A percentile compares a stretch with the other conserved stretches of the same genome.
These are phyloP conservation scores for Phytophthora hibernalis DNA, from an alignment of 352 stramenopile genomes.

Conservation along the genomic window DNA sequence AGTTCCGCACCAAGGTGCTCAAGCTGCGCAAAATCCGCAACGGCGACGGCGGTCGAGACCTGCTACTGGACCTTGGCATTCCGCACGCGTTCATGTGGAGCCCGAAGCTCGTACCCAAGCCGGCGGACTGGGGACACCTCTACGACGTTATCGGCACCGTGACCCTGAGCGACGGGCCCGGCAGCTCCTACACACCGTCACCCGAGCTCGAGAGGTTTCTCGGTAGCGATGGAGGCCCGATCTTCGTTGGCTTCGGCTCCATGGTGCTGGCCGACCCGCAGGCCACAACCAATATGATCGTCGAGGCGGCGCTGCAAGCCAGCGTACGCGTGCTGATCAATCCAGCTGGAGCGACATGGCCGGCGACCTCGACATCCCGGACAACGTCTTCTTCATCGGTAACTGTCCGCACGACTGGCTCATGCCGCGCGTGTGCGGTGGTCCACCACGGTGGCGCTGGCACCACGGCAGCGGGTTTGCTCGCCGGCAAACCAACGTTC, in stretches of 20 bases:
- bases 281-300: constrained; percentile 29
- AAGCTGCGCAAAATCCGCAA: constrained; percentile 28
- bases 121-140: constrained; percentile 19
- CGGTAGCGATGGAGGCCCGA: constrained; percentile 10
- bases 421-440: constrained; percentile 22
- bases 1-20: constrained; percentile 29
- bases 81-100: constrained; percentile 34
- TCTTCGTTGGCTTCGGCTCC: constrained; percentile 33
- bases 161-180: constrained; percentile 5
- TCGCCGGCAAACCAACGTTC: constrained; percentile 90
- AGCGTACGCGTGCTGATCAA: constrained; percentile 25
- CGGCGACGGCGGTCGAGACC: constrained; percentile 13
- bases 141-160: constrained; percentile 33
- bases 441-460: constrained; percentile 17
- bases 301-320: constrained; percentile 19
- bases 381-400: constrained; percentile 30
- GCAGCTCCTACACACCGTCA: constrained; percentile 14
- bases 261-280: constrained; percentile 28
- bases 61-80: constrained; percentile 23
- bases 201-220: constrained; percentile 27
- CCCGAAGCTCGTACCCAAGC: constrained; percentile 21
- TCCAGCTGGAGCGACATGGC: constrained; percentile 37
- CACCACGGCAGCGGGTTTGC: constrained; percentile 62
- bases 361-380: constrained; percentile 25
- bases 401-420: constrained; percentile 35